A percentile compares a stretch with the other conserved stretches of the same genome.
phyloP scores from a whole-genome alignment of 2,329 filamentous ascomycete genomes.

The Verticillium nubilum region DNA sequence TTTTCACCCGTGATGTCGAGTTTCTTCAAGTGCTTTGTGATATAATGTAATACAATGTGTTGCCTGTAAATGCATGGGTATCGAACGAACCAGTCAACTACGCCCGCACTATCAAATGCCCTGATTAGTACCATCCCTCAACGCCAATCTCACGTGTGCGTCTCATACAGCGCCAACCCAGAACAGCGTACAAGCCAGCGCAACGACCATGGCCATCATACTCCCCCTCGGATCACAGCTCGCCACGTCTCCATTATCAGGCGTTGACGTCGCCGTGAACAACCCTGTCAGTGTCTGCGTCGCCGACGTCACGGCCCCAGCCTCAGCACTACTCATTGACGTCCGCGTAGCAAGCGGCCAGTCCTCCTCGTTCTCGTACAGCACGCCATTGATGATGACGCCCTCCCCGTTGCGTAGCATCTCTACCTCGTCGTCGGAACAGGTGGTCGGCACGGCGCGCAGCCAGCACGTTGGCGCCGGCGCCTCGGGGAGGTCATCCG shows the following conservation, averaged over 20 bases:
- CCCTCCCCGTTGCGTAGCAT: slow-evolving; percentile 45
- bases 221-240: background rate
- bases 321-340: slow-evolving; percentile 12
- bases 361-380: slow-evolving; percentile 36
- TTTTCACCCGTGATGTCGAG: too few species aligned
- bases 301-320: slow-evolving; percentile 25
- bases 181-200: slow-evolving; percentile 11
- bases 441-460: slow-evolving; percentile 44
- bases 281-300: slow-evolving; percentile 19
- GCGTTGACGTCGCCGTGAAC: slow-evolving; percentile 3
- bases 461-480: slow-evolving; percentile 56
- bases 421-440: slow-evolving; percentile 42
- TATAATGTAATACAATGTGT: too few species aligned
- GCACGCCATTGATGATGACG: slow-evolving; percentile 54
- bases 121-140: background rate
- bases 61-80: background rate
- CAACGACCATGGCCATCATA: slow-evolving; percentile 14
- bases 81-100: background rate
- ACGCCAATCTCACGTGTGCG: background rate
- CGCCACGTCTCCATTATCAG: background rate
- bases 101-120: background rate
- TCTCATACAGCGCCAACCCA: background rate
- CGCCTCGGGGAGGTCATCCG: slow-evolving; percentile 42
- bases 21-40: too few species aligned
- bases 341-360: slow-evolving; percentile 30